Percentiles rank a stretch among this genome's conserved stretches.
Conservation (phyloP, 495 filamentous ascomycete species). For the Podospora conica region DNA sequence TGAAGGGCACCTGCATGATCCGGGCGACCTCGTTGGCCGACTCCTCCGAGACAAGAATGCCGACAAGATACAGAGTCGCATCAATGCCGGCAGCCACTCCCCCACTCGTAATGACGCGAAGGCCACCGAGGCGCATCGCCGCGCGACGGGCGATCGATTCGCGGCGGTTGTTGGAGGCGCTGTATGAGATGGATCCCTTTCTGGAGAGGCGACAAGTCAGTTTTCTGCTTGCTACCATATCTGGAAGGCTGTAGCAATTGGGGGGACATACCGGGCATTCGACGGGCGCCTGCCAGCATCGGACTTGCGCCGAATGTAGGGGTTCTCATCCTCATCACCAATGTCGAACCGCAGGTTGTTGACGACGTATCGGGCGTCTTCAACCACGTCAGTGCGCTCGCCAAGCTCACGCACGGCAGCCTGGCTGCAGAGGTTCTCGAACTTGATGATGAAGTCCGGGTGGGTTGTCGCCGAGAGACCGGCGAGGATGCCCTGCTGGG, state of each 20-base stretch:
- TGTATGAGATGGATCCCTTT: constrained; percentile 69
- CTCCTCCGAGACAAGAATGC: constrained; percentile 61
- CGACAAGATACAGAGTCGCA: constrained; percentile 71
- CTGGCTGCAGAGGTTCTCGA: constrained; percentile 65
- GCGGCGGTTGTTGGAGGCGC: constrained; percentile 54
- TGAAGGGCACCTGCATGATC: constrained; percentile 65
- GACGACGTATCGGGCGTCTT: constrained; percentile 69
- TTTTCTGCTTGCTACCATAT: not conserved
- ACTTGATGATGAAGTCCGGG: constrained; percentile 51
- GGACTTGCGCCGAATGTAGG: constrained; percentile 62
- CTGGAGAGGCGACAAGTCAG: constrained; percentile 23
- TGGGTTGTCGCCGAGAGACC: constrained; percentile 72
- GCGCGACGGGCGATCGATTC: constrained; percentile 64
- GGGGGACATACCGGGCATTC: constrained; percentile 47
- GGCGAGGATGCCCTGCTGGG: constrained; percentile 60
- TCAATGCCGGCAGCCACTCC: constrained; percentile 73
- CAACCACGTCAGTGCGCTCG: constrained; percentile 66
- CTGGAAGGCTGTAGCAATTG: not conserved
- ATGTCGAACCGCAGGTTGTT: constrained; percentile 74
- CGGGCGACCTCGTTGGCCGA: constrained; percentile 61
- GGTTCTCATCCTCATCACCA: constrained; percentile 67
- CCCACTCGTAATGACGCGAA: constrained; percentile 70
- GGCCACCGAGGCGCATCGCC: constrained; percentile 58
- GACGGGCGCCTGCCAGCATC: constrained; percentile 54
- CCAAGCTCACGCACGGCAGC: constrained; percentile 49